phyloP scores from a whole-genome alignment of 1,284 basidiomycete species.

The Ganoderma resinaceum region DNA sequence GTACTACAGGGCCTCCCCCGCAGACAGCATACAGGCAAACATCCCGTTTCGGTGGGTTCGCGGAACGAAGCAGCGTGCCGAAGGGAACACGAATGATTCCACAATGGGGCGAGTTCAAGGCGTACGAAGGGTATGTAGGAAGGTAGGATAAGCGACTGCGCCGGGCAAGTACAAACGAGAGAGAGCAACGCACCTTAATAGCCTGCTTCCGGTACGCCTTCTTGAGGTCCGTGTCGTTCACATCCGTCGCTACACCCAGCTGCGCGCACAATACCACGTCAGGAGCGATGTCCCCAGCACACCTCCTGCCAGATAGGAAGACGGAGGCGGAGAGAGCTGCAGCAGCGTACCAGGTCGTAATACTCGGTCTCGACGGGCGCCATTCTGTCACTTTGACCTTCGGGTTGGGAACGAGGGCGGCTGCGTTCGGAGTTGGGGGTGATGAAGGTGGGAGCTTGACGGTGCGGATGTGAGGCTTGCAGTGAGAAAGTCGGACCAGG shows the following conservation, averaged over 20 bases:
- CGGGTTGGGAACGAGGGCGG: slow-evolving; percentile 3
- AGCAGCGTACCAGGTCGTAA: slow-evolving; percentile 51
- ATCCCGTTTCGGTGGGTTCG: background rate
- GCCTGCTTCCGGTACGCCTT: slow-evolving; percentile 96
- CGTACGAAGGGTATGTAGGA: background rate
- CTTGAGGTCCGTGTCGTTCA: slow-evolving; percentile 82
- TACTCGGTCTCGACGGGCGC: slow-evolving; percentile 57
- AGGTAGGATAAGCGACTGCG: background rate
- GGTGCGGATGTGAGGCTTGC: background rate
- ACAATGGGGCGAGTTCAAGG: background rate
- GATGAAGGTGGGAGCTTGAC: background rate
- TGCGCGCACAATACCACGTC: slow-evolving; percentile 29
- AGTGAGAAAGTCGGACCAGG: background rate
- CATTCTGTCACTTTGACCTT: slow-evolving; percentile 36
- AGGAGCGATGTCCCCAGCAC: background rate
- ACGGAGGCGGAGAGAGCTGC: background rate
- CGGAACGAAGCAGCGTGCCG: background rate
- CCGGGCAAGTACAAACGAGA: background rate
- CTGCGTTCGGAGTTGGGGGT: background rate
- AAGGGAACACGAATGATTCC: background rate
- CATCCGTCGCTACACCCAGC: slow-evolving; percentile 58
- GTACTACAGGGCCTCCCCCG: slow-evolving; percentile 58
- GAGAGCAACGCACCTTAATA: slow-evolving; percentile 72
- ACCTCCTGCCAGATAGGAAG: background rate
- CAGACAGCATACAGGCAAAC: background rate